Evolutionary conservation across 1,284 basidiomycete genomes (phyloP).

Genomic region (Tilletia indica): DNA sequence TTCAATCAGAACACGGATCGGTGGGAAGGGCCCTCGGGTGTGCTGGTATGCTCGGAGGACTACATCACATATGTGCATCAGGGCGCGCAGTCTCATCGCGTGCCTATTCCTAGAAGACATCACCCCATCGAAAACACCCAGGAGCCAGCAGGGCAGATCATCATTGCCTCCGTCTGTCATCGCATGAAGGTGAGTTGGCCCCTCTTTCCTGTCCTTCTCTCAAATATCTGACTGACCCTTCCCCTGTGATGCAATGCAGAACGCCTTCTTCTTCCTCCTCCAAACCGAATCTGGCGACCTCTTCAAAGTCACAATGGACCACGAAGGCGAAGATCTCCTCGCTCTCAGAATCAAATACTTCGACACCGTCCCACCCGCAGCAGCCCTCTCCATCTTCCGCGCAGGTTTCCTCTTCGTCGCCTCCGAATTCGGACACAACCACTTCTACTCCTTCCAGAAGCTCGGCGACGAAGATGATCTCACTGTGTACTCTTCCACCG

Average conservation of each 20-base stretch:
- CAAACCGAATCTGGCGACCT: slow-evolving; percentile 54
- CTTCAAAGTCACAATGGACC: slow-evolving; percentile 55
- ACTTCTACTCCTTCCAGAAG: slow-evolving; percentile 55
- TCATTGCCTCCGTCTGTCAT: slow-evolving; percentile 53
- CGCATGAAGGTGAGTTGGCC: slow-evolving; percentile 42
- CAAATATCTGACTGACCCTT: neutral
- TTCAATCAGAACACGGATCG: slow-evolving; percentile 51
- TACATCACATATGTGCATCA: slow-evolving; percentile 55
- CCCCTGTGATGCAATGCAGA: slow-evolving; percentile 15
- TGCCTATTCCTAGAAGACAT: slow-evolving; percentile 51
- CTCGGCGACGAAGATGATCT: slow-evolving; percentile 54
- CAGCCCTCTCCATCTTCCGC: slow-evolving; percentile 46
- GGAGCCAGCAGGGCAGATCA: slow-evolving; percentile 42
- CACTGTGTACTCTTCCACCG: slow-evolving; percentile 43
- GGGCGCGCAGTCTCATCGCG: slow-evolving; percentile 47
- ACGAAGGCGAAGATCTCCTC: slow-evolving; percentile 51
- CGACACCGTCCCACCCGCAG: slow-evolving; percentile 53
- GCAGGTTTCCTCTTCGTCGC: slow-evolving; percentile 55
- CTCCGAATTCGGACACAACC: slow-evolving; percentile 44
- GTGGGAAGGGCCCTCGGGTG: slow-evolving; percentile 55
- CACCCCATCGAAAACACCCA: slow-evolving; percentile 40
- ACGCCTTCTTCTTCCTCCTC: slow-evolving; percentile 52
- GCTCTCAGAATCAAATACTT: slow-evolving; percentile 55
- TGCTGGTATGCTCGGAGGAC: slow-evolving; percentile 54
- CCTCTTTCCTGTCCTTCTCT: neutral